Base-by-base conservation (phyloP, 2,329 filamentous ascomycete genomes). In the Sclerotinia subarctica region DNA sequence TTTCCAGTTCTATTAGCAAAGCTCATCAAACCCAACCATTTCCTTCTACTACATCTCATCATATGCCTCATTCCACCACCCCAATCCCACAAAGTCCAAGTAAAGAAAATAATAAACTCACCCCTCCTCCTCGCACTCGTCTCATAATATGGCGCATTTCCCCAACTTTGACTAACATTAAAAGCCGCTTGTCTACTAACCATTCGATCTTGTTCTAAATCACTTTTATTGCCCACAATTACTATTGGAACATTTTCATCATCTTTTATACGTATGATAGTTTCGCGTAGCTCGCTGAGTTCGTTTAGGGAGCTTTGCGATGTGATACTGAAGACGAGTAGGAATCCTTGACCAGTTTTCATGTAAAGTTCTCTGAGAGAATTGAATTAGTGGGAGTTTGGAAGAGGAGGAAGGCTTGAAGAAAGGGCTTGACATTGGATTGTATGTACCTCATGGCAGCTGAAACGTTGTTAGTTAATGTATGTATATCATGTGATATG, bases 241-340 rank as follows among this genome's bases (percentile, higher is more conserved):
- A 92, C 89, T 72, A 92, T 86, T 29, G 88, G 88, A 6, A 90
- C 85, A 70, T 86, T 85, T 64, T 89, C 86, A 77, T 90, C 87
- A 77, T 89, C 87, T 79, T 91, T 92, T 77, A 91, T 91, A 51
- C 88, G 87, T 68, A 89, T 85, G 72, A 92, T 91, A 77, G 91
- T 88, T 76, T 91, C 89, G 72, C 88, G 86, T 47, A 92, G 82
- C 74, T 91, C 88, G 73, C 85, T 82, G n/a, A 92, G 83, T 77
- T 92, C 89, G 74, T 86, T 84, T 47, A 92, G 82, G 58, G 88
- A 90, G 70, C 86, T 88, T 75, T 85, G 84, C 76, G 86, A 89
- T 52, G 89, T 91, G 74, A 92, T 91, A 74, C 86, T 89, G 80
- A 91, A 92, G 71, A 92, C 89, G 51, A 92, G 84, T 64, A 92